phyloP scores from a whole-genome alignment of 306 rosid genomes.

The Prunus fruticosa region DNA sequence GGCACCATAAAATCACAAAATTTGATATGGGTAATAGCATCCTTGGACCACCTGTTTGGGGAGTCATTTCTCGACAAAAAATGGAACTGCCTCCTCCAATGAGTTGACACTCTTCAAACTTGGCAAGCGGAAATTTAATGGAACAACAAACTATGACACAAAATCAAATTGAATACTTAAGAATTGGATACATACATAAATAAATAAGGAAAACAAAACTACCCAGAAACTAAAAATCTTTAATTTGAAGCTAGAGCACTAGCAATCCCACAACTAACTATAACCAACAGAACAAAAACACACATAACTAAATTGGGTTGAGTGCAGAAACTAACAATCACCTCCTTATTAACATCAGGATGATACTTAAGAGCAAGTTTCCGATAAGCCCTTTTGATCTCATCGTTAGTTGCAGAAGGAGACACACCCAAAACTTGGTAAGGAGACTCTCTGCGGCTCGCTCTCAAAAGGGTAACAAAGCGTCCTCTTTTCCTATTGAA shows the following conservation, averaged over 20 bases:
- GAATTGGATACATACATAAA: background rate
- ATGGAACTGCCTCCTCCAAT: background rate
- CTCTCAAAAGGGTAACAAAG: slow-evolving; percentile 24
- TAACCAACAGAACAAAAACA: background rate
- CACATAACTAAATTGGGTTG: background rate
- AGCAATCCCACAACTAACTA: background rate
- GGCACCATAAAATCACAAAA: slow-evolving; percentile 4
- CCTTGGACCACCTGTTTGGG: background rate
- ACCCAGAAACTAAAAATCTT: background rate
- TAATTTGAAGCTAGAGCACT: background rate
- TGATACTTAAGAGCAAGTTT: slow-evolving; percentile 95
- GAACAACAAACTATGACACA: background rate
- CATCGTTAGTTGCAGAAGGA: slow-evolving; percentile 61
- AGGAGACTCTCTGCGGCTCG: slow-evolving; percentile 69
- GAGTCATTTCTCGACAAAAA: background rate
- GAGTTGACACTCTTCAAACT: background rate
- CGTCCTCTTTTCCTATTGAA: slow-evolving; percentile 26
- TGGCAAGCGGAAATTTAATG: background rate
- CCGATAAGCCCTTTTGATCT: slow-evolving; percentile 87
- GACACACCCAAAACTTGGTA: slow-evolving; percentile 79
- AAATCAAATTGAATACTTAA: background rate
- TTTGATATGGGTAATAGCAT: background rate
- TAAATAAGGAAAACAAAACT: background rate
- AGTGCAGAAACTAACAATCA: slow-evolving; percentile 20
- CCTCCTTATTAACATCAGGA: slow-evolving; percentile 98